Percentiles rank a stretch among this genome's conserved stretches.
Conservation (phyloP, 2,329 filamentous ascomycete genomes). For the Penicillium sp. region DNA sequence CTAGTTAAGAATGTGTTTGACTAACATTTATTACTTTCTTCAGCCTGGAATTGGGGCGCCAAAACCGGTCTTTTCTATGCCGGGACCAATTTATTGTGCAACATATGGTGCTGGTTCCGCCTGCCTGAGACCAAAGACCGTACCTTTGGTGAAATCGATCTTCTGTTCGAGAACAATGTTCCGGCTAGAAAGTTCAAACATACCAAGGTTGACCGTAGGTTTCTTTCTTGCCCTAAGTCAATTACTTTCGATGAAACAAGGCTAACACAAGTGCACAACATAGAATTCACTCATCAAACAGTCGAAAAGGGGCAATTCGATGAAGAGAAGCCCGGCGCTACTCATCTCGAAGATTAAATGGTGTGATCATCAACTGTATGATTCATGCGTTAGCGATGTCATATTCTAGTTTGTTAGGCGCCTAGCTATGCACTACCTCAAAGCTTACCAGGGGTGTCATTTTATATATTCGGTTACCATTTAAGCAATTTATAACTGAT, state of each 20-base stretch:
- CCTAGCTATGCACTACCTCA: too few relatives aligned
- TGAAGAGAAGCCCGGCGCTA: not conserved
- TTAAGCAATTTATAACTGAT: too few relatives aligned
- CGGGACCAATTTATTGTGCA: conserved; percentile 72
- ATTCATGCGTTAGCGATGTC: not conserved
- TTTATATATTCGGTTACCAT: too few relatives aligned
- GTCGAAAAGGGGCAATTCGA: not conserved
- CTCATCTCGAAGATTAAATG: conserved; percentile 7
- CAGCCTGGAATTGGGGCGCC: conserved; percentile 81
- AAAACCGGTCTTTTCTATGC: conserved; percentile 86
- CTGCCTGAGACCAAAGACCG: conserved; percentile 75
- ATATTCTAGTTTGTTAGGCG: not conserved
- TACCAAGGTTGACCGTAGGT: conserved; percentile 45
- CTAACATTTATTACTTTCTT: not conserved
- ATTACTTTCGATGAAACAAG: not conserved
- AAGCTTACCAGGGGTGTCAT: too few relatives aligned
- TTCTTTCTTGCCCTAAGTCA: not conserved
- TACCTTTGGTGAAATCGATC: conserved; percentile 79
- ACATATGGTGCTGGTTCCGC: conserved; percentile 77
- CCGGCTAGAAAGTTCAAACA: conserved; percentile 68
- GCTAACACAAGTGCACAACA: not conserved
- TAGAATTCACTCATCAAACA: conserved; percentile 9
- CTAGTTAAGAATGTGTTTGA: not conserved
- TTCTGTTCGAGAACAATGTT: conserved; percentile 73
- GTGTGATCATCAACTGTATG: not conserved